A percentile compares a stretch with the other conserved stretches of the same genome.
These are phyloP conservation scores for Pseudogymnoascus sp. DNA, from an alignment of 2,329 filamentous ascomycete genomes.

Conservation along the genomic window DNA sequence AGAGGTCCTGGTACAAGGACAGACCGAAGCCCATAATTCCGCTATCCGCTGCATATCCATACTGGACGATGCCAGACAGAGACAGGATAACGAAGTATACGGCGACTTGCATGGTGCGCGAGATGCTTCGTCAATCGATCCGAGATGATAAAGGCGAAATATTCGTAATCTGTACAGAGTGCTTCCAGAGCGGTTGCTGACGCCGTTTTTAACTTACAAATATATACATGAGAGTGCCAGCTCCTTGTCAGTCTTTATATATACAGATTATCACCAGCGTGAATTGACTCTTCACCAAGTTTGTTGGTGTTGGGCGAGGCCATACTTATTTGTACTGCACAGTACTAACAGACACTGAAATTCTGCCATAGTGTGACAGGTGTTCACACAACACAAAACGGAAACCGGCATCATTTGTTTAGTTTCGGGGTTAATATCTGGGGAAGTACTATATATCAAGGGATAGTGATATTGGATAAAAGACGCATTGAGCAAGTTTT, in stretches of 20 bases:
- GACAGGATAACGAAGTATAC: neutral
- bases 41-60: conserved; percentile 13
- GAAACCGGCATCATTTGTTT: neutral
- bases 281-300: neutral
- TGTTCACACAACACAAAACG: neutral
- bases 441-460: neutral
- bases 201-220: neutral
- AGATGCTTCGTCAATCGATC: neutral
- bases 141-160: neutral
- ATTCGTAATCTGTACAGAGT: neutral
- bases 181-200: neutral
- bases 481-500: conserved; percentile 2
- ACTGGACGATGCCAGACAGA: neutral
- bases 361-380: neutral
- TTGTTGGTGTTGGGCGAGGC: neutral
- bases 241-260: neutral
- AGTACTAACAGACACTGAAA: neutral
- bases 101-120: neutral
- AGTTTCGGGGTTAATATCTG: neutral
- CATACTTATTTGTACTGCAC: neutral
- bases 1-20: conserved; percentile 24
- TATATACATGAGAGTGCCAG: conserved; percentile 4
- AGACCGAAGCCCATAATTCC: conserved; percentile 28
- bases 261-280: neutral
- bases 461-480: neutral